These are phyloP conservation scores for Monilinia fructicola DNA, from an alignment of 2,329 filamentous ascomycete species.

Conservation along the genomic window DNA sequence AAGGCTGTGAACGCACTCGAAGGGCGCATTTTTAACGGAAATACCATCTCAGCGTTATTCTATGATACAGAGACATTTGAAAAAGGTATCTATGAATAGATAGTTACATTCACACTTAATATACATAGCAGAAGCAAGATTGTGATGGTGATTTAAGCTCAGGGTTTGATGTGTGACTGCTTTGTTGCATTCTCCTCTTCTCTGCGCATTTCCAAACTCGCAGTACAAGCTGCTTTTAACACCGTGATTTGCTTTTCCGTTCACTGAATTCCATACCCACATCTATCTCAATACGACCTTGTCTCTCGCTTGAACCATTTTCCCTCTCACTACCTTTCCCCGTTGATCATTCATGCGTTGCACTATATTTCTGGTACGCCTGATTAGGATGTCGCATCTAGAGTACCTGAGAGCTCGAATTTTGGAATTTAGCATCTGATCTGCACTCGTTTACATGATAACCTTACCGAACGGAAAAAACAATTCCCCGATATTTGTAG, in stretches of 20 bases:
- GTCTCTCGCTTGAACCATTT: neutral
- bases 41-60: conserved; percentile 77
- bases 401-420: no score
- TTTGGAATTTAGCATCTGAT: no score
- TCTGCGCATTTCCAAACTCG: neutral
- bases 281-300: neutral
- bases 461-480: neutral
- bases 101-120: neutral
- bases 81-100: conserved; percentile 53
- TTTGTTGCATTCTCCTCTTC: neutral
- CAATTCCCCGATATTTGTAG: neutral
- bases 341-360: neutral
- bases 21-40: conserved; percentile 84
- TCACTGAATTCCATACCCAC: neutral
- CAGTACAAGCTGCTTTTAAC: neutral
- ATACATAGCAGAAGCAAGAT: neutral
- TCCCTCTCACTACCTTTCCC: neutral
- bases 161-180: neutral
- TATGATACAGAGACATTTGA: conserved; percentile 85
- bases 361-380: neutral
- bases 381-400: neutral
- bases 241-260: neutral
- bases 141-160: neutral
- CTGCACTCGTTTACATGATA: no score
- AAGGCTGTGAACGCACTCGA: conserved; percentile 88